These are phyloP conservation scores for Chenopodium suecicum DNA, from an alignment of 148 eudicot genomes.

Conservation along the genomic window DNA sequence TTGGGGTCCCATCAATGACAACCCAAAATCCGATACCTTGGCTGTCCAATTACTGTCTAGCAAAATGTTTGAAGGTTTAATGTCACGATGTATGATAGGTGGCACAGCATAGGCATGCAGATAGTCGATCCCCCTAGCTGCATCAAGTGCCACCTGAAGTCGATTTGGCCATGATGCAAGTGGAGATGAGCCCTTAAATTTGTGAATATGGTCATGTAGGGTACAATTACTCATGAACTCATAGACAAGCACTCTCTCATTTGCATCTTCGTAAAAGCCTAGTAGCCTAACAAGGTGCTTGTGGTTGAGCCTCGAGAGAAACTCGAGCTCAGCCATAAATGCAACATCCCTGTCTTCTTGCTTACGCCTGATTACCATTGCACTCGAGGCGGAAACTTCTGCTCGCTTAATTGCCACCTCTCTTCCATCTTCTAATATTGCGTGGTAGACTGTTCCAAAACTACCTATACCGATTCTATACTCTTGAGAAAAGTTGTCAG, in stretches of 20 bases:
- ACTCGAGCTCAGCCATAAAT: constrained; percentile 69
- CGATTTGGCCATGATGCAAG: constrained; percentile 65
- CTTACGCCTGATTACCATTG: constrained; percentile 22
- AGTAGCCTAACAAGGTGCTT: constrained; percentile 64
- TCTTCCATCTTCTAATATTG: constrained; percentile 48
- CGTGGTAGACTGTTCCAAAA: constrained; percentile 80
- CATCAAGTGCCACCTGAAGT: constrained; percentile 69
- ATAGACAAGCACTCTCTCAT: constrained; percentile 65
- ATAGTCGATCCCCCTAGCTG: constrained; percentile 88
- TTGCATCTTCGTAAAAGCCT: constrained; percentile 65
- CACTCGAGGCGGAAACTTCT: constrained; percentile 26
- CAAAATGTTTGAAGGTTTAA: constrained; percentile 82
- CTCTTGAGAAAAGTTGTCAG: constrained; percentile 67
- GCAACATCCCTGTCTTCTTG: constrained; percentile 69
- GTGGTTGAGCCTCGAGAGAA: constrained; percentile 79
- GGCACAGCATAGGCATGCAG: constrained; percentile 78
- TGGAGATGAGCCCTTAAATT: constrained; percentile 38
- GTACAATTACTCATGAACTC: constrained; percentile 75
- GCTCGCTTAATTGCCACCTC: constrained; percentile 79
- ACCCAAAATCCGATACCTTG: constrained; percentile 86
- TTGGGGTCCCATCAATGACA: constrained; percentile 64
- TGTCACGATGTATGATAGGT: constrained; percentile 79
- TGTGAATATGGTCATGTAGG: constrained; percentile 75
- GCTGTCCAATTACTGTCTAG: constrained; percentile 70
- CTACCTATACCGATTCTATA: constrained; percentile 67